Evolutionary conservation across 495 filamentous ascomycete genomes (phyloP).

Genomic region (Chaetomium cochliodes): DNA sequence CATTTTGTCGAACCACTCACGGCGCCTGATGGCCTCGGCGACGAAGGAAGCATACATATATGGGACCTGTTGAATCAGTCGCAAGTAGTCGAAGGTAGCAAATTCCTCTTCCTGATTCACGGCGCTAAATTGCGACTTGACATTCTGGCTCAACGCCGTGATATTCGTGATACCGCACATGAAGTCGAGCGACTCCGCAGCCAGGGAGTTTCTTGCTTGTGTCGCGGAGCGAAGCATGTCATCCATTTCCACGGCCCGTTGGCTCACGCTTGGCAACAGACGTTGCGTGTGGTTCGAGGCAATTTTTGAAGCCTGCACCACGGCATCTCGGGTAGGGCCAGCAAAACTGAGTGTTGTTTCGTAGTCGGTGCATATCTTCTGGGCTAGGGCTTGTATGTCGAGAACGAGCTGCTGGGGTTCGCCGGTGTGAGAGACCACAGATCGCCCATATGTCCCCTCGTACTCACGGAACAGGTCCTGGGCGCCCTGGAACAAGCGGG

Average conservation of each 20-base stretch:
- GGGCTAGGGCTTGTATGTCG: conserved; percentile 81
- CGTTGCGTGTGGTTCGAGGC: conserved; percentile 83
- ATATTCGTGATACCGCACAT: conserved; percentile 79
- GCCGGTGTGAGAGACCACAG: conserved; percentile 39
- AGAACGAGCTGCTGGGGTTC: conserved; percentile 60
- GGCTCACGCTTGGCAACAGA: conserved; percentile 75
- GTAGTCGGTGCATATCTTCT: conserved; percentile 84
- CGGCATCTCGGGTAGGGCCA: conserved; percentile 66
- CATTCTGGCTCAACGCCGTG: conserved; percentile 66
- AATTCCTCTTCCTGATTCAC: conserved; percentile 68
- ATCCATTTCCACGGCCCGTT: conserved; percentile 72
- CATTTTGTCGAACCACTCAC: conserved; percentile 89
- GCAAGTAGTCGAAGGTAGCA: conserved; percentile 72
- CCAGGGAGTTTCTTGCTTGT: conserved; percentile 57
- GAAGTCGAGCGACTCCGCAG: conserved; percentile 59
- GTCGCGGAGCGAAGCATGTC: conserved; percentile 66
- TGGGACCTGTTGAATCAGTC: conserved; percentile 74
- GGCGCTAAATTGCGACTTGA: conserved; percentile 66
- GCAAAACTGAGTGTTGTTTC: conserved; percentile 71
- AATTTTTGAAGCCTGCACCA: conserved; percentile 79
- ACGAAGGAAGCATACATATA: conserved; percentile 84
- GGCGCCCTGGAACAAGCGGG: conserved; percentile 44
- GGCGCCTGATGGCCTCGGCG: conserved; percentile 78
- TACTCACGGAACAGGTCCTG: conserved; percentile 51
- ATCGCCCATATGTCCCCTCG: conserved; percentile 49